Evolutionary conservation across 805 yeast species (phyloP).

Genomic region (Candida yuanshanica): DNA sequence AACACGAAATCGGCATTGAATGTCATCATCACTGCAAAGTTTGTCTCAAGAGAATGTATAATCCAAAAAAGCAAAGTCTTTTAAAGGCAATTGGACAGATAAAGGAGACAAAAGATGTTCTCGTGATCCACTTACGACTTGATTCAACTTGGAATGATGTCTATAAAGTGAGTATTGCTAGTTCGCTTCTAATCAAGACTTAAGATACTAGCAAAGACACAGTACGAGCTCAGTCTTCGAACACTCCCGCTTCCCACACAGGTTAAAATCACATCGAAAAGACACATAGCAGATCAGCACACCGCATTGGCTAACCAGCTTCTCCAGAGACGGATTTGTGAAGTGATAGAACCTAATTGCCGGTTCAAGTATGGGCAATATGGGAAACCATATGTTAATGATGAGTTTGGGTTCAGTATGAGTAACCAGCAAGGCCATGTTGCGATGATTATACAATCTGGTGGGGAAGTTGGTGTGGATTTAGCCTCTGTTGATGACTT

Average conservation of each 20-base stretch:
- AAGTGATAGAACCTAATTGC: slow-evolving; percentile 17
- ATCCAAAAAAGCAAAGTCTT: background rate
- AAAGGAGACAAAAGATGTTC: background rate
- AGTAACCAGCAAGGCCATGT: slow-evolving; percentile 52
- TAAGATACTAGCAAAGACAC: background rate
- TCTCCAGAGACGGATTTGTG: slow-evolving; percentile 36
- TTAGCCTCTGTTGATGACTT: slow-evolving; percentile 32
- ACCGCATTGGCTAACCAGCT: slow-evolving; percentile 41
- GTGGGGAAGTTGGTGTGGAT: slow-evolving; percentile 39
- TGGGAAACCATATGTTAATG: slow-evolving; percentile 53
- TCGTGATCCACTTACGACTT: background rate
- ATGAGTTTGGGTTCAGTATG: slow-evolving; percentile 43
- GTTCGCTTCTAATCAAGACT: background rate
- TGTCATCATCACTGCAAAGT: background rate
- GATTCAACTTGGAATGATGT: background rate
- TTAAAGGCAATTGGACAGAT: background rate
- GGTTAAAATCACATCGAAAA: background rate
- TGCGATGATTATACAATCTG: slow-evolving; percentile 33
- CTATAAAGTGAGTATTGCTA: background rate
- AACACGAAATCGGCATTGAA: no score
- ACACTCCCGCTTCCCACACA: background rate
- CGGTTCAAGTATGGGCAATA: slow-evolving; percentile 28
- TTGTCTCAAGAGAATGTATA: background rate
- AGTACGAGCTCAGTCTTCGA: background rate
- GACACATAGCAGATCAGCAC: slow-evolving; percentile 22